Conservation (phyloP, 768 basidiomycete genomes). For the Hygrocybe punicea region DNA sequence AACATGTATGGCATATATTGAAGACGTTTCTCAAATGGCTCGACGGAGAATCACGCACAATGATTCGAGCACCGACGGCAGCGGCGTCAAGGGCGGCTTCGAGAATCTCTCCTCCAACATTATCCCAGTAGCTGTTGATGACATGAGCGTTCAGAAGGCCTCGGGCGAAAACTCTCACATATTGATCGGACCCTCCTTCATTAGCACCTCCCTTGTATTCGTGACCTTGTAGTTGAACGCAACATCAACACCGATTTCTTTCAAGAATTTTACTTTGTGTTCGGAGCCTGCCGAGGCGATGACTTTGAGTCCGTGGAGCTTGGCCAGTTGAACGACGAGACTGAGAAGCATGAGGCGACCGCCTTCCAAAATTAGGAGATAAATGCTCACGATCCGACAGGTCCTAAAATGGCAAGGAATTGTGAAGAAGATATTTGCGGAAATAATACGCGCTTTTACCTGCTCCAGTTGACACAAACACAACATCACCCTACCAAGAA, state of each 20-base stretch:
- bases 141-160: too few relatives aligned
- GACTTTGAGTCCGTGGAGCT: conserved; percentile 45
- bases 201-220: conserved; percentile 43
- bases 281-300: conserved; percentile 62
- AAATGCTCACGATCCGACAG: conserved; percentile 29
- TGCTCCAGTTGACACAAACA: conserved; percentile 29
- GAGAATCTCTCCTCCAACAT: conserved; percentile 48
- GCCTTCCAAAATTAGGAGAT: background rate
- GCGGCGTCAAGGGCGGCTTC: conserved; percentile 37
- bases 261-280: conserved; percentile 55
- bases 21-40: background rate
- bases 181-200: conserved; percentile 52
- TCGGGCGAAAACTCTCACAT: conserved; percentile 31
- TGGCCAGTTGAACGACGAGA: conserved; percentile 39
- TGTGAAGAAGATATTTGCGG: too few relatives aligned
- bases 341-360: conserved; percentile 9
- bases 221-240: conserved; percentile 63
- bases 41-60: conserved; percentile 24
- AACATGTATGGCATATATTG: background rate
- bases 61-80: conserved; percentile 40
- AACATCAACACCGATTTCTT: conserved; percentile 53
- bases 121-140: conserved; percentile 28
- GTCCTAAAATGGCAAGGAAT: background rate
- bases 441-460: conserved; percentile 5
- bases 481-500: conserved; percentile 21